phyloP scores from a whole-genome alignment of 225 moss, liverwort and hornwort genomes.

The Bryoerythrophyllum caledonicum region DNA sequence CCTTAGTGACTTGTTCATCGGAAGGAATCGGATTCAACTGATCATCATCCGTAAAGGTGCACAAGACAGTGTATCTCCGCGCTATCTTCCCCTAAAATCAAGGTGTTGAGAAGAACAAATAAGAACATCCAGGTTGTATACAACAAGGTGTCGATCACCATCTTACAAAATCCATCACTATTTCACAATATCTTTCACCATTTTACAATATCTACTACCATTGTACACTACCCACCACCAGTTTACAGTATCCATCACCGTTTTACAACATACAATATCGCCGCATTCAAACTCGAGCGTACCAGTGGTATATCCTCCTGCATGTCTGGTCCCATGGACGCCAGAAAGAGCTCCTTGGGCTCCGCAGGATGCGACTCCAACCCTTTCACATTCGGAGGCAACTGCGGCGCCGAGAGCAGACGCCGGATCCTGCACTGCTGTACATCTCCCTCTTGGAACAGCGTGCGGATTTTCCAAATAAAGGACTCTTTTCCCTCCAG shows the following conservation, averaged over 20 bases:
- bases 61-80: conserved; percentile 28
- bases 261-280: too few species aligned
- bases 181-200: too few species aligned
- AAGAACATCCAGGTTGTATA: too few species aligned
- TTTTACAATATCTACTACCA: too few species aligned
- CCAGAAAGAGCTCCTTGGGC: conserved; percentile 26
- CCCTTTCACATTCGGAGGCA: conserved; percentile 7
- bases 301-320: conserved; percentile 32
- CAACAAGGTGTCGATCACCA: too few species aligned
- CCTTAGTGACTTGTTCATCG: conserved; percentile 22
- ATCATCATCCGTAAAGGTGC: conserved; percentile 39
- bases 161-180: too few species aligned
- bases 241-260: too few species aligned
- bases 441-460: conserved; percentile 1
- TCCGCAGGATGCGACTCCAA: not conserved
- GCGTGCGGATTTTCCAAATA: conserved; percentile 27
- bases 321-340: not conserved
- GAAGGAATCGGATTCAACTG: conserved; percentile 35
- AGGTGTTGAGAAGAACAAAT: not conserved
- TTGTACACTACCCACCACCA: too few species aligned
- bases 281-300: not conserved
- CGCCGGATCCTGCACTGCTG: conserved; percentile 27
- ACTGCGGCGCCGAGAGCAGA: not conserved
- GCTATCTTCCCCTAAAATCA: conserved; percentile 18
- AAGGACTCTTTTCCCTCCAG: not conserved